Percentiles rank a stretch among this genome's conserved stretches.
Evolutionary conservation across 2,329 filamentous ascomycete genomes (phyloP).

Genomic region (Pseudocercospora vitis): DNA sequence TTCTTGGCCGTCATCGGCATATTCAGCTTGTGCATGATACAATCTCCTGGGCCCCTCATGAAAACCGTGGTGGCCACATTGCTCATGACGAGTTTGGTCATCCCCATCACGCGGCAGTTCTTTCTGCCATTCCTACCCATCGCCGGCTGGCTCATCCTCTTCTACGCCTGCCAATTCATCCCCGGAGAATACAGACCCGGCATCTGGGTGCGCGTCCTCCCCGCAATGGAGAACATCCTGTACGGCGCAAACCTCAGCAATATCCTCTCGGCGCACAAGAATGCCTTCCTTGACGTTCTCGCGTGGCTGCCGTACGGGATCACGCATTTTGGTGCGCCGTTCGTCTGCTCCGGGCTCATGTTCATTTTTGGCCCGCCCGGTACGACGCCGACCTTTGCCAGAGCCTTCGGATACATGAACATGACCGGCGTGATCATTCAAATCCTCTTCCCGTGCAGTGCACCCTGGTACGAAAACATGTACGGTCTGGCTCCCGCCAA

Average conservation of each 20-base stretch:
- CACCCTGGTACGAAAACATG: constrained; percentile 94
- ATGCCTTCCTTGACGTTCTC: constrained; percentile 77
- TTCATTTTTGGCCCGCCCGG: constrained; percentile 88
- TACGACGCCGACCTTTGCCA: constrained; percentile 79
- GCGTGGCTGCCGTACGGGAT: constrained; percentile 94
- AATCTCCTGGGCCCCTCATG: constrained; percentile 70
- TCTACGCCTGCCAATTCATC: constrained; percentile 91
- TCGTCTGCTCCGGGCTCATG: constrained; percentile 73
- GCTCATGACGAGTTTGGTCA: constrained; percentile 68
- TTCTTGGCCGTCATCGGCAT: constrained; percentile 71
- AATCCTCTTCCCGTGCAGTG: constrained; percentile 86
- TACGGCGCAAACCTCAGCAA: constrained; percentile 96
- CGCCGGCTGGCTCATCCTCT: constrained; percentile 83
- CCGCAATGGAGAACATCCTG: constrained; percentile 91
- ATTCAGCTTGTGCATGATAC: constrained; percentile 81
- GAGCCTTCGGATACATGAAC: constrained; percentile 90
- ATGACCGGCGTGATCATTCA: constrained; percentile 84
- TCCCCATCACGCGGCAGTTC: constrained; percentile 87
- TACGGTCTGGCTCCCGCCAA: constrained; percentile 88
- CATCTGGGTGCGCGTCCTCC: constrained; percentile 93
- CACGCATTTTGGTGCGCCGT: constrained; percentile 83
- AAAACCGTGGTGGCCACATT: constrained; percentile 72
- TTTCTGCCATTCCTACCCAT: constrained; percentile 85
- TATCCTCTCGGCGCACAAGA: constrained; percentile 87
- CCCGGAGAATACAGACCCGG: constrained; percentile 83